Evolutionary conservation across 106 monocot genomes (phyloP), one percentile per base, ranked within the genome.

Genomic region (Posidonia australis): DNA sequence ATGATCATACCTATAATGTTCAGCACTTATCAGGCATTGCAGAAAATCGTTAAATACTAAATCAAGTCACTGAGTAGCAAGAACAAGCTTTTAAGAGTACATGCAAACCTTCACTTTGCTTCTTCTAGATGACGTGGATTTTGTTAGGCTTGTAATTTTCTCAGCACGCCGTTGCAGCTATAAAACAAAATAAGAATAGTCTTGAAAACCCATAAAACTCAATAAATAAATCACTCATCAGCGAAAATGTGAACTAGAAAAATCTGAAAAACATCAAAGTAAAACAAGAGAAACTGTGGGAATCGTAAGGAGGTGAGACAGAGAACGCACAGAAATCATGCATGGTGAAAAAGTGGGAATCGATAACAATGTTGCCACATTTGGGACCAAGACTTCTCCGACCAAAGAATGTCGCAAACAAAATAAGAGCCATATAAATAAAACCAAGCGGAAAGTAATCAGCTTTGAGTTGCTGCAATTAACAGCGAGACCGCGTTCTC

Each of bases 71-170:
- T 7, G 9, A 52, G 41, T 29, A 43, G 25, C 28, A 41, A 28
- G 12, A 52, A 10, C 23, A 13, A 69, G 36, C 10, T 55, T 25
- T 23, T 23, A 13, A 54, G 9, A n/a, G 31, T 16, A n/a, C 18
- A 17, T 31, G 46, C 5, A 22, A 9, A 84, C 84, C 81, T 85
- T 74, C 43, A 85, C 81, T 85, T 85, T 85, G 46, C 63, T 63
- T 14, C 84, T 77, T 49, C 51, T 58, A 22, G 65, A 23, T 5
- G 75, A 19, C 16, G 23, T 57, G 46, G 69, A 72, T 51, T 69
- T 78, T 29, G 51, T 5, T 1, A 72, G 63, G 43, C 48, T 61
- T 52, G 63, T 60, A 27, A 80, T 54, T 55, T 71, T 77, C 25
- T 48, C 74, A 18, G 70, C 68, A 54, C 68, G 66, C 67, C 67